Evolutionary conservation across 2,329 filamentous ascomycete species (phyloP).

Genomic region (Xylaria sp.): DNA sequence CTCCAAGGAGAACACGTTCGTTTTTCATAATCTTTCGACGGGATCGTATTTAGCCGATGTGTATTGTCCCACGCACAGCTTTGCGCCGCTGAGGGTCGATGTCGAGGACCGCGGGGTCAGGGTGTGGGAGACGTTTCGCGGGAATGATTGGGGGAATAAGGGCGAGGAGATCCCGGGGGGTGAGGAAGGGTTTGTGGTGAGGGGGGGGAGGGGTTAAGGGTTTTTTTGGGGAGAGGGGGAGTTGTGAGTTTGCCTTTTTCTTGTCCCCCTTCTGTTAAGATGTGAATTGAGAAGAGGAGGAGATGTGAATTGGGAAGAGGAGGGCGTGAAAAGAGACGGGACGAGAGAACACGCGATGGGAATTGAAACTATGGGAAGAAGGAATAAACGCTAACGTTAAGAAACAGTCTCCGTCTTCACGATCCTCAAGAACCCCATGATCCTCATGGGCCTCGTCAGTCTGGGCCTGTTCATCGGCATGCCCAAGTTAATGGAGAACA

Average conservation of each 20-base stretch:
- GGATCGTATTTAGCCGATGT: constrained; percentile 81
- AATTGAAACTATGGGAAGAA: no score
- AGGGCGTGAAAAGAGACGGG: no score
- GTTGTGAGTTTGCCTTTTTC: no score
- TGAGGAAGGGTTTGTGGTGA: constrained; percentile 50
- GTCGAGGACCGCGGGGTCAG: constrained; percentile 37
- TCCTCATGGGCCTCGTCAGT: constrained; percentile 79
- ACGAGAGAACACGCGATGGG: no score
- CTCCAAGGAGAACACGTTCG: constrained; percentile 63
- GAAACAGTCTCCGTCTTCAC: constrained; percentile 66
- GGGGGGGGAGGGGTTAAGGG: constrained; percentile 58
- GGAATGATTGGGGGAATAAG: constrained; percentile 84
- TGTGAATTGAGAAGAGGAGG: no score
- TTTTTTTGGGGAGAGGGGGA: constrained; percentile 70
- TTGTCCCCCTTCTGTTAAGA: no score
- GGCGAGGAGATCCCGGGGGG: constrained; percentile 52
- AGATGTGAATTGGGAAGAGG: no score
- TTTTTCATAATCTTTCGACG: constrained; percentile 64
- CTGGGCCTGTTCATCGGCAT: constrained; percentile 83
- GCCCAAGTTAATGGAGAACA: constrained; percentile 93
- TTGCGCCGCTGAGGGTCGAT: constrained; percentile 77
- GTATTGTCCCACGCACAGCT: constrained; percentile 67
- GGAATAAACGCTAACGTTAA: constrained; percentile 9
- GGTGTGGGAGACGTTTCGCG: constrained; percentile 80
- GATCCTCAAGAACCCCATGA: constrained; percentile 93